These are phyloP conservation scores for Beauveria sp. DNA, from an alignment of 2,329 filamentous ascomycete species.

Conservation along the genomic window DNA sequence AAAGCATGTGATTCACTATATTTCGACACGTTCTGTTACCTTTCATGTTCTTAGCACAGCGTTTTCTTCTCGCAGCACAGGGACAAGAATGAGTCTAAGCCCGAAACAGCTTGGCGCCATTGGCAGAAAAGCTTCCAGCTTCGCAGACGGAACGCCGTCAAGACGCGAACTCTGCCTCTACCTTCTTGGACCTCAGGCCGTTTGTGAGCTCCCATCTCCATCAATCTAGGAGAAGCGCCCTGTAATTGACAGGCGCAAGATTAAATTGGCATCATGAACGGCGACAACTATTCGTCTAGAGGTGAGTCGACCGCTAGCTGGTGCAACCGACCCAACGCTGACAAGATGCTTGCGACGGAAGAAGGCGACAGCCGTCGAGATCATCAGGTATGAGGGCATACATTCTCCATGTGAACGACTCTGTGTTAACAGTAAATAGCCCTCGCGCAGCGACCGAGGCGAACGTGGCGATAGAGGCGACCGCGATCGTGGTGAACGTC, in stretches of 20 bases:
- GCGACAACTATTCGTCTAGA: slow-evolving; percentile 72
- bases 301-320: slow-evolving; percentile 41
- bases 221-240: slow-evolving; percentile 12
- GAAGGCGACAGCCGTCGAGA: slow-evolving; percentile 49
- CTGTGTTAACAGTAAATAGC: slow-evolving; percentile 20
- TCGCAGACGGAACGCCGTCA: not conserved
- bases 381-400: slow-evolving; percentile 39
- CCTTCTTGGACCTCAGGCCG: not conserved
- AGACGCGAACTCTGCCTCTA: slow-evolving; percentile 11
- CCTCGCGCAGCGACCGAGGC: slow-evolving; percentile 24
- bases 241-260: slow-evolving; percentile 11
- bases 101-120: not conserved
- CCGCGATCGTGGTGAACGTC: slow-evolving; percentile 24
- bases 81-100: not conserved
- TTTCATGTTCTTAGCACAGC: not conserved
- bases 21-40: not conserved
- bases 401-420: not conserved
- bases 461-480: slow-evolving; percentile 23
- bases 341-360: slow-evolving; percentile 15
- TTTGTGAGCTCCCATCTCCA: slow-evolving; percentile 15
- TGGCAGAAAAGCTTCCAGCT: slow-evolving; percentile 15
- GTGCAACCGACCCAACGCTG: slow-evolving; percentile 18
- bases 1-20: too few relatives aligned
- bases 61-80: not conserved
- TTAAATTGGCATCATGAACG: slow-evolving; percentile 59